Evolutionary conservation across 148 eudicot genomes (phyloP), one percentile per base, ranked within the genome.

Genomic region (Chenopodium quinoa): DNA sequence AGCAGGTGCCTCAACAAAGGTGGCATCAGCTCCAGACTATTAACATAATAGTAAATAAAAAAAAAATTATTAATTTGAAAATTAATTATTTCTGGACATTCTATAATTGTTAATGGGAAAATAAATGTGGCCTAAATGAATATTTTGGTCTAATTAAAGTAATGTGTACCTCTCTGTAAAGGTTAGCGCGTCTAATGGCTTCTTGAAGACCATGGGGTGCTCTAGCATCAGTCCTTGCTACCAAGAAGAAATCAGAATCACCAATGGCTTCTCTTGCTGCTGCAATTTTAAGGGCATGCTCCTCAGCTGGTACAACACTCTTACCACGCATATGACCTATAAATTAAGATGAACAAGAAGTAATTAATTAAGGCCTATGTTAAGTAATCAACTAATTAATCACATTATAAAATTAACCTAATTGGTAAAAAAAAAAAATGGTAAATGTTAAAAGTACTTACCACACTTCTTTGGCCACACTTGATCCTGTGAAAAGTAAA

Each of bases 401-500:
- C 7, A 40, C 44, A 40, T 5, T 40, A 27, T 27, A 27, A 27
- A 27, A 27, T 0, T 27, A 0, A 40, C 44, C 44, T 6, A 1
- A 40, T 6, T 40, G 44, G 7, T 40, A 40, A 40, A 40, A 40
- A 37, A 40, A 40, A 40, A 40, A 40, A 40, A 5, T 40, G 44
- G 44, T 0, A 44, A 40, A 37, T 47, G 25, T 34, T 50, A 22
- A 3, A 0, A 25, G 64, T 76, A 78, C 79, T 66, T 83, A 83
- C 85, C 88, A 37, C 88, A 86, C 81, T 86, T 86, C 82, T 86
- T 86, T 19, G 88, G 88, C 88, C 88, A 86, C 66, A 84, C 80
- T 75, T 86, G 88, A 71, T 86, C 88, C 88, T 86, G 69, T n/a
- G 2, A 1, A 46, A 73, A 44, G 9, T 40, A n/a, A 17, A 23